Conservation (phyloP, 495 filamentous ascomycete species). For the Gamarada debralockiae region DNA sequence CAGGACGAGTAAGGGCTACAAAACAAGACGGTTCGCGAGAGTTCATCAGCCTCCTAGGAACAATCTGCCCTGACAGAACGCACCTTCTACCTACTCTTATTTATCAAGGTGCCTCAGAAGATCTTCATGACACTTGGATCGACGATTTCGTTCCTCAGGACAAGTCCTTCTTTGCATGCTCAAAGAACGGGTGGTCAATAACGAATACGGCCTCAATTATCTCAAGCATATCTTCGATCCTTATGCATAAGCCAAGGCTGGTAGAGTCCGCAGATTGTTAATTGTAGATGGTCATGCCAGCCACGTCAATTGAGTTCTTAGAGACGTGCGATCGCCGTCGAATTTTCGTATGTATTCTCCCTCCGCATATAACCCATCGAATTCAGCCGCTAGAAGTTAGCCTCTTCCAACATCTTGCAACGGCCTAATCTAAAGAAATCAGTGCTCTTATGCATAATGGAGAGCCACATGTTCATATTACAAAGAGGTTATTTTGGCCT, state of each 20-base stretch:
- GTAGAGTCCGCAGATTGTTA: neutral
- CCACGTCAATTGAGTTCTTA: slow-evolving; percentile 15
- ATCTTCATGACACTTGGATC: neutral
- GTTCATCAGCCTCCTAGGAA: slow-evolving; percentile 4
- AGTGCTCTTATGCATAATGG: neutral
- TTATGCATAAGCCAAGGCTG: neutral
- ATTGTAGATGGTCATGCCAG: slow-evolving; percentile 13
- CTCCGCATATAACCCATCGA: slow-evolving; percentile 10
- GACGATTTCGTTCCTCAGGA: neutral
- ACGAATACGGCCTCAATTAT: neutral
- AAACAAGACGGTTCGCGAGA: slow-evolving; percentile 3
- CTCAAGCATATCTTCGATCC: slow-evolving; percentile 4
- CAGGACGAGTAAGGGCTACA: neutral
- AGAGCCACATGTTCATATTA: neutral
- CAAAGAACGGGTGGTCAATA: slow-evolving; percentile 1
- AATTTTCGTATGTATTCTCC: slow-evolving; percentile 14
- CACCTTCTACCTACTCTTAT: slow-evolving; percentile 6
- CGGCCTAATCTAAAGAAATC: neutral
- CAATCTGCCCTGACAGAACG: neutral
- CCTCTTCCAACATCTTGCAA: slow-evolving; percentile 8
- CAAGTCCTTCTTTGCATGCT: neutral
- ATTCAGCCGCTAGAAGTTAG: slow-evolving; percentile 14
- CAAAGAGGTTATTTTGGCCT: neutral
- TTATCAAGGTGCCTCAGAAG: slow-evolving; percentile 1
- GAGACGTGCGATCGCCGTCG: neutral